These are phyloP conservation scores for Fonsecaea monophora DNA, from an alignment of 2,329 filamentous ascomycete genomes.

Conservation along the genomic window DNA sequence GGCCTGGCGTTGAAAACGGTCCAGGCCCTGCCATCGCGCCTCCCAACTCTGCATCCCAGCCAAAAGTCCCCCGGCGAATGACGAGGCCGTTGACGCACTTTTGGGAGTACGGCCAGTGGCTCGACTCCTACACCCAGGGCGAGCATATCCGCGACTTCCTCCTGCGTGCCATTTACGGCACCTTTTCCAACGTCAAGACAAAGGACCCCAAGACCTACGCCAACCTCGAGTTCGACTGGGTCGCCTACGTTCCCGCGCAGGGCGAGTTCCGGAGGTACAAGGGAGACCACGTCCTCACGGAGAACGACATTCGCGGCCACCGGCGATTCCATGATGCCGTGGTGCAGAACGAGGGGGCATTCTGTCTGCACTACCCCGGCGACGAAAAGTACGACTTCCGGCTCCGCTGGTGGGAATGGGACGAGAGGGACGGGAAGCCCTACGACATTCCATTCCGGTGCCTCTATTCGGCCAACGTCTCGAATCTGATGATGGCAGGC, in stretches of 20 bases:
- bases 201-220: conserved; percentile 28
- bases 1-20: conserved; percentile 19
- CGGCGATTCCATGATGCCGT: conserved; percentile 64
- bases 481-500: conserved; percentile 22
- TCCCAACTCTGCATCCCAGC: not conserved
- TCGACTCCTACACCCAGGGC: conserved; percentile 33
- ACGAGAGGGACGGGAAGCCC: conserved; percentile 15
- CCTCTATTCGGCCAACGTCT: conserved; percentile 15
- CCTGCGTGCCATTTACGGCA: conserved; percentile 36
- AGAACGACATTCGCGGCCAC: conserved; percentile 18
- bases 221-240: conserved; percentile 34
- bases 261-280: conserved; percentile 23
- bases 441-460: conserved; percentile 20
- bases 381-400: conserved; percentile 17
- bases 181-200: conserved; percentile 36
- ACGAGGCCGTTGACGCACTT: conserved; percentile 18
- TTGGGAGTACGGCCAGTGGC: conserved; percentile 29
- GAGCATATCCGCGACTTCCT: conserved; percentile 35
- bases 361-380: conserved; percentile 66
- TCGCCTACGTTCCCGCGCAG: conserved; percentile 23
- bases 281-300: conserved; percentile 18
- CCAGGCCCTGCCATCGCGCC: conserved; percentile 1
- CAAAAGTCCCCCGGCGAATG: conserved; percentile 14
- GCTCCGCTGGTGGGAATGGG: conserved; percentile 22
- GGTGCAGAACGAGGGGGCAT: conserved; percentile 92